A percentile compares a stretch with the other conserved stretches of the same genome.
phyloP scores from a whole-genome alignment of 495 filamentous ascomycete genomes.

The Talaromyces ruber region DNA sequence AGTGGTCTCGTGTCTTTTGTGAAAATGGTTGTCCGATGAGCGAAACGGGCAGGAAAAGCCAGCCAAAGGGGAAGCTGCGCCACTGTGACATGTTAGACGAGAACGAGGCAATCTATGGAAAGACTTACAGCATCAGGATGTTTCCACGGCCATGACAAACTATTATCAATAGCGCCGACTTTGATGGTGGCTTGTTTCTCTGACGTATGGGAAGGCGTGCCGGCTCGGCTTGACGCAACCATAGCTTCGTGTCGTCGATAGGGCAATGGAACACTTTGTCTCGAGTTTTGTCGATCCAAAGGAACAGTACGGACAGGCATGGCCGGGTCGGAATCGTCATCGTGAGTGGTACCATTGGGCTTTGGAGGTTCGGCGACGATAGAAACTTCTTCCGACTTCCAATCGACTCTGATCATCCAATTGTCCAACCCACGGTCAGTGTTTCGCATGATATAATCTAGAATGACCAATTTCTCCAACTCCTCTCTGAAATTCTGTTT shows the following conservation, averaged over 20 bases:
- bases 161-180: conserved; percentile 95
- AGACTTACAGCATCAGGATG: conserved; percentile 80
- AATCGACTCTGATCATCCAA: conserved; percentile 98
- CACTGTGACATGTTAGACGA: conserved; percentile 36
- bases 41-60: conserved; percentile 95
- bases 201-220: conserved; percentile 38
- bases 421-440: conserved; percentile 96
- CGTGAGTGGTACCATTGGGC: conserved; percentile 41
- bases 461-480: conserved; percentile 91
- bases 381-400: conserved; percentile 68
- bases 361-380: conserved; percentile 78
- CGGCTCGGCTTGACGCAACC: conserved; percentile 59
- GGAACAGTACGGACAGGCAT: conserved; percentile 49
- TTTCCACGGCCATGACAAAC: conserved; percentile 98
- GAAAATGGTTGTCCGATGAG: conserved; percentile 95
- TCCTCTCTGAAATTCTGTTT: conserved; percentile 93
- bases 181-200: conserved; percentile 53
- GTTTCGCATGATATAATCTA: conserved; percentile 99
- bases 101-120: neutral
- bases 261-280: conserved; percentile 47
- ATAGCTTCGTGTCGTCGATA: conserved; percentile 79
- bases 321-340: conserved; percentile 36
- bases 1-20: conserved; percentile 83
- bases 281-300: conserved; percentile 22
- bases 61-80: conserved; percentile 94